These are phyloP conservation scores for Colletotrichum zoysiae DNA, from an alignment of 2,329 filamentous ascomycete species.

Conservation along the genomic window DNA sequence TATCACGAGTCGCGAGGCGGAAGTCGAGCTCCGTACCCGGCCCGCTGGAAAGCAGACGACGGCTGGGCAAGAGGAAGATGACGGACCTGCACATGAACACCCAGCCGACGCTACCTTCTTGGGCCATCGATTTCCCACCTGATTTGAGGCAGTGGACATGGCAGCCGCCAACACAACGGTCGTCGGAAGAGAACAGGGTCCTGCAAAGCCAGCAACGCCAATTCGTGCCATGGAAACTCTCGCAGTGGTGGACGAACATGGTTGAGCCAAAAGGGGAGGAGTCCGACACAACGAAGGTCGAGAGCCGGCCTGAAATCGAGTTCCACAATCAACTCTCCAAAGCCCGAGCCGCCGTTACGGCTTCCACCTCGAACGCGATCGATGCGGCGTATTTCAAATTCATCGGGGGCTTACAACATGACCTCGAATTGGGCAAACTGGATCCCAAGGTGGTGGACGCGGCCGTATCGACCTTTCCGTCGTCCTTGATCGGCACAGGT, in stretches of 20 bases:
- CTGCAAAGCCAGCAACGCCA: slow-evolving; percentile 3
- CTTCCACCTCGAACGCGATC: slow-evolving; percentile 23
- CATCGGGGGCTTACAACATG: slow-evolving; percentile 24
- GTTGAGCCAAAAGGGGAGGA: neutral
- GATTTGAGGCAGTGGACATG: slow-evolving; percentile 65
- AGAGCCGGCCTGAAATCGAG: neutral
- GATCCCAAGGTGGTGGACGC: slow-evolving; percentile 10
- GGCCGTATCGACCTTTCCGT: slow-evolving; percentile 32
- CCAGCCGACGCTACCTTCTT: slow-evolving; percentile 54
- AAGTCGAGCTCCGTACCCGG: slow-evolving; percentile 60
- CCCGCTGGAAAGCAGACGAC: slow-evolving; percentile 67
- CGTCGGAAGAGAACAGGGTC: slow-evolving; percentile 46
- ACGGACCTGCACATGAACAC: slow-evolving; percentile 61
- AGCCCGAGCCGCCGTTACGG: slow-evolving; percentile 32
- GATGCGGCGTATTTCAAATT: slow-evolving; percentile 16
- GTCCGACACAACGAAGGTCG: neutral
- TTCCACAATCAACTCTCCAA: slow-evolving; percentile 25
- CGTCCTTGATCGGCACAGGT: slow-evolving; percentile 17
- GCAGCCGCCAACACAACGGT: slow-evolving; percentile 59
- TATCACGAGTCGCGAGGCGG: slow-evolving; percentile 47
- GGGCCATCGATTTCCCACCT: slow-evolving; percentile 60
- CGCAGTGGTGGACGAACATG: neutral
- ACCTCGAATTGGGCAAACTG: slow-evolving; percentile 34
- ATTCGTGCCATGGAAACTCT: neutral
- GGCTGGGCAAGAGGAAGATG: slow-evolving; percentile 66